Conservation (phyloP, 768 basidiomycete species). For the Stropharia rugosoannulata region DNA sequence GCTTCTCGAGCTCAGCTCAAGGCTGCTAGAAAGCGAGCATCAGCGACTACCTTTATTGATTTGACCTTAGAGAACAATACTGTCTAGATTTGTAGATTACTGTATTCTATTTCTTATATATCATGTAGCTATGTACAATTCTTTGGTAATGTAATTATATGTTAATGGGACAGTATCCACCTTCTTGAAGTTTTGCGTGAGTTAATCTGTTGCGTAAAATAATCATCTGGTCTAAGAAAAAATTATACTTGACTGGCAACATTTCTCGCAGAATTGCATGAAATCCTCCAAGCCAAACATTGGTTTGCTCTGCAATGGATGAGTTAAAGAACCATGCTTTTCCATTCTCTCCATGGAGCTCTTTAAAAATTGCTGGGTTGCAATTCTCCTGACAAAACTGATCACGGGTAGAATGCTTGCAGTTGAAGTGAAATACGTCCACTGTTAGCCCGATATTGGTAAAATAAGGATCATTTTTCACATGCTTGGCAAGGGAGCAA, state of each 20-base stretch:
- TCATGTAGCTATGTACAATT: too few species aligned
- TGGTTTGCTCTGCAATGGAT: constrained; percentile 20
- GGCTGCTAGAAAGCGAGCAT: neutral
- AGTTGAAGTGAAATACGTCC: constrained; percentile 24
- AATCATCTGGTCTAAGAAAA: constrained; percentile 39
- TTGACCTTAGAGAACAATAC: too few species aligned
- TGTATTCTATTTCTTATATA: too few species aligned
- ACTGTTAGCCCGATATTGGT: constrained; percentile 16
- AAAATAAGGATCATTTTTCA: constrained; percentile 10
- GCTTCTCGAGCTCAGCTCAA: neutral
- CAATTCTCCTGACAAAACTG: constrained; percentile 19
- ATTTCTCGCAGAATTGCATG: constrained; percentile 30
- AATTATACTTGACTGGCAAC: constrained; percentile 24
- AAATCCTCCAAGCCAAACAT: constrained; percentile 26
- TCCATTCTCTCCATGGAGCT: constrained; percentile 7
- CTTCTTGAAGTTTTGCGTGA: constrained; percentile 5
- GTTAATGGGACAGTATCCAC: neutral
- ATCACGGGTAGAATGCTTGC: constrained; percentile 20
- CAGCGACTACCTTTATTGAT: neutral
- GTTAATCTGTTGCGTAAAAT: constrained; percentile 17
- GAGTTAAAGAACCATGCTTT: constrained; percentile 26
- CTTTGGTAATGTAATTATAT: neutral
- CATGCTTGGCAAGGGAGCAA: constrained; percentile 4
- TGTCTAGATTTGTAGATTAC: too few species aligned
- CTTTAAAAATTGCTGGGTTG: constrained; percentile 11